These are phyloP conservation scores for Dicorynia guianensis DNA, from an alignment of 306 rosid species.

Conservation along the genomic window DNA sequence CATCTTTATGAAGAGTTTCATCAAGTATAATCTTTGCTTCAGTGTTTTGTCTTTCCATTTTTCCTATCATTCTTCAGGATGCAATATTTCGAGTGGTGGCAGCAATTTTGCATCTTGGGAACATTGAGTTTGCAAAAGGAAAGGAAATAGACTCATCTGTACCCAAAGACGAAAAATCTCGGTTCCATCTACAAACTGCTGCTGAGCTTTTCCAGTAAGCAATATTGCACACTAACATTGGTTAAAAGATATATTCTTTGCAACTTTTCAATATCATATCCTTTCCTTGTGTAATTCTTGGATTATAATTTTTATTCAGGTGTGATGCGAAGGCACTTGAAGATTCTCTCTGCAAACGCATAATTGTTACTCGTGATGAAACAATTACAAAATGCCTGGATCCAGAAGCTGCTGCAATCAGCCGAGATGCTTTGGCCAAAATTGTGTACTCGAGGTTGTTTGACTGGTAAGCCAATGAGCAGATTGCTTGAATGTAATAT, in stretches of 20 bases:
- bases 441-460: constrained; percentile 89
- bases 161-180: constrained; percentile 93
- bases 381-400: constrained; percentile 91
- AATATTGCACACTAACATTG: constrained; percentile 39
- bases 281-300: constrained; percentile 39
- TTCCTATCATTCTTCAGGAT: constrained; percentile 60
- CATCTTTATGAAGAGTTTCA: constrained; percentile 34
- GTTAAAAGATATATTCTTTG: constrained; percentile 31
- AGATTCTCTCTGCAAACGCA: constrained; percentile 99
- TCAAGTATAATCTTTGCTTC: constrained; percentile 38
- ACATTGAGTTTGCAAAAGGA: constrained; percentile 95
- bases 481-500: constrained; percentile 33
- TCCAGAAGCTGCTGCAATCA: constrained; percentile 89
- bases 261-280: constrained; percentile 39
- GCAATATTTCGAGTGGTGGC: constrained; percentile 99
- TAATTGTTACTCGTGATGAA: constrained; percentile 96
- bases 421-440: constrained; percentile 98
- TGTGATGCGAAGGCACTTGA: constrained; percentile 95
- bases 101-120: constrained; percentile 95
- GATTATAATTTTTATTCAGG: constrained; percentile 58
- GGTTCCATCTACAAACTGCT: constrained; percentile 82
- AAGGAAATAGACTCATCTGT: constrained; percentile 83
- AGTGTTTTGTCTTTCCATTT: constrained; percentile 16
- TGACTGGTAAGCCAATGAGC: constrained; percentile 78
- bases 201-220: constrained; percentile 92